Conservation (phyloP, 1,139 yeast species). For the Geotrichum cucujoidarum region DNA sequence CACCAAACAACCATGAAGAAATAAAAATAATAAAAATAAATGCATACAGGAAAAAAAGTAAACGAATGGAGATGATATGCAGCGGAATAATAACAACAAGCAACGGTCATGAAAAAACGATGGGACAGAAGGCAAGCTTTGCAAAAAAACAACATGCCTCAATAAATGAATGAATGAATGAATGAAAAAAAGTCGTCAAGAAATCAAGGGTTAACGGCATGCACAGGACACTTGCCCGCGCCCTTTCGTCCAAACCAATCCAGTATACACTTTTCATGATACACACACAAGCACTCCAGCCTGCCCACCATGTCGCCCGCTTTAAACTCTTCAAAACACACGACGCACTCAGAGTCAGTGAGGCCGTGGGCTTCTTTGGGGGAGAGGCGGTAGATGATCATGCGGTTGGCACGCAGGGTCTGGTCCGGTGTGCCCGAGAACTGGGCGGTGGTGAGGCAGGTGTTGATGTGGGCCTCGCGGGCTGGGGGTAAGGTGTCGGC, state of each 20-base stretch:
- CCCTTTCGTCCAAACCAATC: constrained; percentile 88
- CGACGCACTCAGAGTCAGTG: constrained; percentile 78
- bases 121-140: neutral
- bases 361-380: constrained; percentile 32
- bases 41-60: neutral
- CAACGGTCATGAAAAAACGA: neutral
- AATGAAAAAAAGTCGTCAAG: neutral
- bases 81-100: neutral
- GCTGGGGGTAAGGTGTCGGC: constrained; percentile 38
- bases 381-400: constrained; percentile 78
- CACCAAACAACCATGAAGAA: too few relatives aligned
- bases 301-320: constrained; percentile 90
- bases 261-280: constrained; percentile 84
- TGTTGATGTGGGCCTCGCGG: constrained; percentile 63
- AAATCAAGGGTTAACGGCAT: constrained; percentile 42
- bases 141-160: neutral
- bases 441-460: constrained; percentile 63
- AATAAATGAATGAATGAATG: neutral
- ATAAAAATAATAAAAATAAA: too few relatives aligned
- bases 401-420: constrained; percentile 56
- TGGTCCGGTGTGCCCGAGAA: constrained; percentile 57
- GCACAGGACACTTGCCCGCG: constrained; percentile 82
- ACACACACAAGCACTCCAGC: constrained; percentile 88
- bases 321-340: constrained; percentile 80
- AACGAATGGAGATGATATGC: neutral